phyloP scores from a whole-genome alignment of 306 rosid genomes.

The Crotalaria pallida region DNA sequence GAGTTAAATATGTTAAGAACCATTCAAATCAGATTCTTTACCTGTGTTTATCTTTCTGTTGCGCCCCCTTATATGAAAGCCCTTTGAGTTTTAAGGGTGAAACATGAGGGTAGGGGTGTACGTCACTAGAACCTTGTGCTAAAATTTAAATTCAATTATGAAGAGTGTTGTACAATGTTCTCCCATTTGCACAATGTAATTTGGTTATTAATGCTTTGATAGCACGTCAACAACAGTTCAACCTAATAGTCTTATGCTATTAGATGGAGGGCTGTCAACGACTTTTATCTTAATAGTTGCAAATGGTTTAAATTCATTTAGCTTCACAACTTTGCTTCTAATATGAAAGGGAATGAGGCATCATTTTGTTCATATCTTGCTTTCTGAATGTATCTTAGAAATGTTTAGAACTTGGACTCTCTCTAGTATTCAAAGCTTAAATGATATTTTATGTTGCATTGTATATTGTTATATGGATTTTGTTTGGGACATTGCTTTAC shows the following conservation, averaged over 20 bases:
- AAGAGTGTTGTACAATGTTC: background rate
- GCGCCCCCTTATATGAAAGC: background rate
- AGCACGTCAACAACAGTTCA: background rate
- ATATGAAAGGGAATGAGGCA: background rate
- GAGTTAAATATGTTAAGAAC: background rate
- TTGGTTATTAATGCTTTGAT: background rate
- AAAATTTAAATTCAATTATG: background rate
- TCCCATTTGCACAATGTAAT: background rate
- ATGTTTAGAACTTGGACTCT: background rate
- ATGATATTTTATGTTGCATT: background rate
- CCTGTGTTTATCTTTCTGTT: background rate
- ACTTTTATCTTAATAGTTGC: background rate
- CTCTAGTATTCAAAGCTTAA: background rate
- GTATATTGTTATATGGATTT: background rate
- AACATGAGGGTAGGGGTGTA: background rate
- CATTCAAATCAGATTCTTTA: background rate
- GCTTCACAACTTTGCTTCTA: background rate
- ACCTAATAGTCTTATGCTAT: background rate
- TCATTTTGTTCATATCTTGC: background rate
- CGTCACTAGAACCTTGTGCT: background rate
- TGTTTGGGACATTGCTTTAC: slow-evolving; percentile 1
- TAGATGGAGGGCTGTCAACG: background rate
- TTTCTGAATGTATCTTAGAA: background rate
- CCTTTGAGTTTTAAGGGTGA: background rate
- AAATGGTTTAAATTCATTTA: background rate